These are phyloP conservation scores for Hordeum marinum DNA, from an alignment of 176 grass and related monocot genomes.

Conservation along the genomic window DNA sequence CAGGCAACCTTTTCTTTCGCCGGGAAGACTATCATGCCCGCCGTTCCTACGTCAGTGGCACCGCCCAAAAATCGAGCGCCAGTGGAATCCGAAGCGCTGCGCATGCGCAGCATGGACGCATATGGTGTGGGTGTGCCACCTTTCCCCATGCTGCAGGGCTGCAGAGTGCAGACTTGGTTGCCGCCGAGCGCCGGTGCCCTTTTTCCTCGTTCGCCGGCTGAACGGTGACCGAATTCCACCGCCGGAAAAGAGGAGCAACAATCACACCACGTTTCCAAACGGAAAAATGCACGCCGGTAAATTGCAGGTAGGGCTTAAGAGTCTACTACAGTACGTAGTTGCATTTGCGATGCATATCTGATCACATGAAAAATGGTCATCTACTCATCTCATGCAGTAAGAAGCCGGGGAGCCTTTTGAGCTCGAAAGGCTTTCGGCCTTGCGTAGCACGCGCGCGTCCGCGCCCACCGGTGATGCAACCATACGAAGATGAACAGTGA, in stretches of 20 bases:
- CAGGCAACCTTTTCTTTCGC: constrained; percentile 6
- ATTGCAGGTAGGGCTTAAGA: background rate
- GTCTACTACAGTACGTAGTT: no score
- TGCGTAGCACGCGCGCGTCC: background rate
- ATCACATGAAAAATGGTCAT: background rate
- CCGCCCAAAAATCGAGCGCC: constrained; percentile 8
- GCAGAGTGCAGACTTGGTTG: background rate
- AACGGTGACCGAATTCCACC: background rate
- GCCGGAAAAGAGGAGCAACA: no score
- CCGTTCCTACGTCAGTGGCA: constrained; percentile 3
- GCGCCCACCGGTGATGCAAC: background rate
- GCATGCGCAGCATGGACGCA: background rate
- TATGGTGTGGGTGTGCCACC: background rate
- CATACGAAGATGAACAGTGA: background rate
- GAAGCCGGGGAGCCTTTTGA: background rate
- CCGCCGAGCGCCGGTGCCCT: background rate
- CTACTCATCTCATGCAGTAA: background rate
- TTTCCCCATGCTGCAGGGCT: background rate
- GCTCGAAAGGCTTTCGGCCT: background rate
- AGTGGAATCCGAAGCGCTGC: constrained; percentile 24
- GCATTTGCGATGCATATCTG: no score
- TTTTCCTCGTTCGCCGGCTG: background rate
- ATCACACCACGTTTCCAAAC: no score
- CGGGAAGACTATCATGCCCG: background rate
- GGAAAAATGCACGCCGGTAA: background rate